Percentiles rank a stretch among this genome's conserved stretches.
Evolutionary conservation across 345 rosid species (phyloP).

Genomic region (Bruguiera gymnorhiza): DNA sequence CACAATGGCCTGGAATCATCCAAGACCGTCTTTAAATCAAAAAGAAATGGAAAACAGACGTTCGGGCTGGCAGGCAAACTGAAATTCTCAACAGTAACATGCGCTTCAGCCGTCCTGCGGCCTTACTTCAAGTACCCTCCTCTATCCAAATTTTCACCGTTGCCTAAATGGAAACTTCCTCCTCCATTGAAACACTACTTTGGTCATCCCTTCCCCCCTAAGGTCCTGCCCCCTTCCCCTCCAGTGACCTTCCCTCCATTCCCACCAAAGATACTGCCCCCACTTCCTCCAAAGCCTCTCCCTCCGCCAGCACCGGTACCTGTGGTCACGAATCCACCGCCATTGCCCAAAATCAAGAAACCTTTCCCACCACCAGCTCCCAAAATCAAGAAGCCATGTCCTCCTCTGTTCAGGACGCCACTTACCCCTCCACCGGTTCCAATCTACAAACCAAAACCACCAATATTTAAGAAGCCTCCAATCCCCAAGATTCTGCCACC

Average conservation of each 20-base stretch:
- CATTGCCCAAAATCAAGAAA: constrained; percentile 5
- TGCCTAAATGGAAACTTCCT: constrained; percentile 30
- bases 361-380: constrained; percentile 22
- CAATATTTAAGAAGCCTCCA: neutral
- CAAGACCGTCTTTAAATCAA: constrained; percentile 50
- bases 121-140: constrained; percentile 41
- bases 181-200: constrained; percentile 23
- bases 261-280: constrained; percentile 7
- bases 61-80: constrained; percentile 58
- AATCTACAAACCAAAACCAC: constrained; percentile 12
- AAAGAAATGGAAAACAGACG: constrained; percentile 37
- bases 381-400: constrained; percentile 9
- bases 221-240: constrained; percentile 15
- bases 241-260: neutral
- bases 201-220: constrained; percentile 20
- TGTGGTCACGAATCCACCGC: neutral
- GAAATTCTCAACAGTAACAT: constrained; percentile 52
- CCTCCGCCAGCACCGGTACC: neutral
- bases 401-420: neutral
- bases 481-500: constrained; percentile 7
- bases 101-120: constrained; percentile 58
- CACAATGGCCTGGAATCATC: constrained; percentile 49
- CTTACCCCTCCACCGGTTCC: constrained; percentile 3
- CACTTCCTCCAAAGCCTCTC: constrained; percentile 7
- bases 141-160: constrained; percentile 27